phyloP scores from a whole-genome alignment of 228 moss, liverwort and hornwort genomes.

The Sphagnum magellanicum region DNA sequence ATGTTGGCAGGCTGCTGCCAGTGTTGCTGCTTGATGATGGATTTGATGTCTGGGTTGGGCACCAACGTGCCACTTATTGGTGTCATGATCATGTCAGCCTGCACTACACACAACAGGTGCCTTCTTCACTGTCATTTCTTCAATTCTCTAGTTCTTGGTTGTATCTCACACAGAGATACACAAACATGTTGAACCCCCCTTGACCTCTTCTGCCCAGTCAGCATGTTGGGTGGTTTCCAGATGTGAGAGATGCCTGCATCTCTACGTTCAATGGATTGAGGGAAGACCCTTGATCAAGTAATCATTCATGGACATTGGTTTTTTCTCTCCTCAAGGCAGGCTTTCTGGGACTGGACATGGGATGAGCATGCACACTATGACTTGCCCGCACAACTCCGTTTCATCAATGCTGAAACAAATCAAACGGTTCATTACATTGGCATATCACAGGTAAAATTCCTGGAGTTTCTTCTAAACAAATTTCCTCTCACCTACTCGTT shows the following conservation, averaged over 20 bases:
- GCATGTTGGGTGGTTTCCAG: no score
- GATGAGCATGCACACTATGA: constrained; percentile 62
- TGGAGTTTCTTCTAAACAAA: neutral
- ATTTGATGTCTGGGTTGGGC: constrained; percentile 80
- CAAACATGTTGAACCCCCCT: no score
- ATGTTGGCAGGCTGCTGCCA: constrained; percentile 29
- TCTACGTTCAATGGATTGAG: no score
- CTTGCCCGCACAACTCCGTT: constrained; percentile 39
- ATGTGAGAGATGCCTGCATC: no score
- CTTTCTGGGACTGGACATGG: constrained; percentile 82
- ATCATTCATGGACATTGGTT: neutral
- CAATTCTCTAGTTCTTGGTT: no score
- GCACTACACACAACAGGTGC: constrained; percentile 19
- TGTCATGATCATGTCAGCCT: constrained; percentile 40
- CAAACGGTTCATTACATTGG: constrained; percentile 46
- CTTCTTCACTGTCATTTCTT: neutral
- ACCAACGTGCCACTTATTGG: constrained; percentile 71
- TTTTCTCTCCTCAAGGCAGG: constrained; percentile 14
- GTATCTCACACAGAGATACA: no score
- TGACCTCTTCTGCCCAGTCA: no score
- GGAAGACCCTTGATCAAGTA: no score
- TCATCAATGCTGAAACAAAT: constrained; percentile 23
- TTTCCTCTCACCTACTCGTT: no score
- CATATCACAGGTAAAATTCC: constrained; percentile 36
- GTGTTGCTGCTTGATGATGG: constrained; percentile 42